Conservation (phyloP, 768 basidiomycete genomes). For the Lactarius indigo region DNA sequence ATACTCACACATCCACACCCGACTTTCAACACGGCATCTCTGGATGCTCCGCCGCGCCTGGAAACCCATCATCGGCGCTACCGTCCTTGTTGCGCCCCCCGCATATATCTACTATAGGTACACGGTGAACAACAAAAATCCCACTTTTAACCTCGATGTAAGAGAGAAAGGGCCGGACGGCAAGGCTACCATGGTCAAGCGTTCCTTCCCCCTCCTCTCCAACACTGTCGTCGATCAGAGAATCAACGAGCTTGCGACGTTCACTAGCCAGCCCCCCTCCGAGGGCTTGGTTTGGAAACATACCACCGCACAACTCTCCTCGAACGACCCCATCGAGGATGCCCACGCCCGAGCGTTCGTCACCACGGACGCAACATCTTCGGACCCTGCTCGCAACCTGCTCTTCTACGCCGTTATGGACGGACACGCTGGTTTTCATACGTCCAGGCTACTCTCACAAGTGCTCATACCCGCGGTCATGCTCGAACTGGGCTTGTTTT, state of each 20-base stretch:
- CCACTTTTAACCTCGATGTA: conserved; percentile 57
- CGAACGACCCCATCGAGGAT: conserved; percentile 93
- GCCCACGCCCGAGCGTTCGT: conserved; percentile 71
- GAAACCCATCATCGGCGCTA: conserved; percentile 61
- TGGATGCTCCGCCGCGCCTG: conserved; percentile 62
- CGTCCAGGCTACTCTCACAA: conserved; percentile 78
- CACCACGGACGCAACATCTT: conserved; percentile 55
- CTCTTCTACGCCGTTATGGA: conserved; percentile 90
- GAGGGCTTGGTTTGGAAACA: conserved; percentile 67
- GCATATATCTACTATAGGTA: conserved; percentile 56
- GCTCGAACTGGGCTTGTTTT: conserved; percentile 62
- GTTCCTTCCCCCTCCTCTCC: conserved; percentile 54
- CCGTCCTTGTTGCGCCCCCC: conserved; percentile 52
- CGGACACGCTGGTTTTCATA: conserved; percentile 82
- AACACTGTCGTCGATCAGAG: conserved; percentile 53
- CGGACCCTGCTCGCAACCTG: conserved; percentile 62
- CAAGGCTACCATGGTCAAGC: conserved; percentile 50
- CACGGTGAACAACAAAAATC: conserved; percentile 30
- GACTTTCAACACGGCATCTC: neutral
- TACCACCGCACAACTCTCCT: conserved; percentile 72
- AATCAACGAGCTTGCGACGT: conserved; percentile 51
- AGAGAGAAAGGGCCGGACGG: conserved; percentile 57
- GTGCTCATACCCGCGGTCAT: conserved; percentile 82
- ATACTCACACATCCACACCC: neutral
- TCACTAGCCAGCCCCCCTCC: conserved; percentile 45